These are phyloP conservation scores for Sporothrix phasma DNA, from an alignment of 2,329 filamentous ascomycete species.

Conservation along the genomic window DNA sequence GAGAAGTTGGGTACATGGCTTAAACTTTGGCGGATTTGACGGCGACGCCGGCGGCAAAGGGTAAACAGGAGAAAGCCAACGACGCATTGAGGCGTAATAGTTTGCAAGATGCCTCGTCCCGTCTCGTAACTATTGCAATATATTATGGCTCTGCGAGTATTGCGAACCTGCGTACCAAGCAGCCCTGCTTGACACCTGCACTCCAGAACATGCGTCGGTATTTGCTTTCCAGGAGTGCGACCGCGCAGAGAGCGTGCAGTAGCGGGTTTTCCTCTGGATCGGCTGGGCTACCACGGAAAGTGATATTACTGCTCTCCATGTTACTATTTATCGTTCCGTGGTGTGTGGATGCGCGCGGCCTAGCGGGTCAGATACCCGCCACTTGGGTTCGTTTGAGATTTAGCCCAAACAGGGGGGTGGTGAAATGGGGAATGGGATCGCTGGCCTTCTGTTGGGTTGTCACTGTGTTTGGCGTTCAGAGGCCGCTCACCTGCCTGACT, in stretches of 20 bases:
- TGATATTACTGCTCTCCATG: background rate
- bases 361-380: constrained; percentile 15
- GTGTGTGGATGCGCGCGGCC: constrained; percentile 7
- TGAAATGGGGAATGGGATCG: constrained; percentile 15
- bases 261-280: background rate
- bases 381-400: constrained; percentile 15
- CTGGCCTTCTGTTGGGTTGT: constrained; percentile 9
- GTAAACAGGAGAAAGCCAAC: background rate
- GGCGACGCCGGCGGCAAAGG: background rate
- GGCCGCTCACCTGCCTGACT: background rate
- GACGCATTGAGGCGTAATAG: background rate
- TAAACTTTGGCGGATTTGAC: background rate
- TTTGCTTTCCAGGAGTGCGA: background rate
- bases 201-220: constrained; percentile 1
- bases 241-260: constrained; percentile 12
- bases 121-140: too few relatives aligned
- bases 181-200: background rate
- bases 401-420: constrained; percentile 10
- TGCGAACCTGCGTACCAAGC: background rate
- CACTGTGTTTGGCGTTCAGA: background rate
- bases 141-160: too few relatives aligned
- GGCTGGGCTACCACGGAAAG: constrained; percentile 1
- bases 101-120: too few relatives aligned
- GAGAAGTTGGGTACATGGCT: background rate
- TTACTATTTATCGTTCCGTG: background rate